Base-by-base conservation (phyloP, 2,329 filamentous ascomycete genomes). In the Beauveria caledonica region DNA sequence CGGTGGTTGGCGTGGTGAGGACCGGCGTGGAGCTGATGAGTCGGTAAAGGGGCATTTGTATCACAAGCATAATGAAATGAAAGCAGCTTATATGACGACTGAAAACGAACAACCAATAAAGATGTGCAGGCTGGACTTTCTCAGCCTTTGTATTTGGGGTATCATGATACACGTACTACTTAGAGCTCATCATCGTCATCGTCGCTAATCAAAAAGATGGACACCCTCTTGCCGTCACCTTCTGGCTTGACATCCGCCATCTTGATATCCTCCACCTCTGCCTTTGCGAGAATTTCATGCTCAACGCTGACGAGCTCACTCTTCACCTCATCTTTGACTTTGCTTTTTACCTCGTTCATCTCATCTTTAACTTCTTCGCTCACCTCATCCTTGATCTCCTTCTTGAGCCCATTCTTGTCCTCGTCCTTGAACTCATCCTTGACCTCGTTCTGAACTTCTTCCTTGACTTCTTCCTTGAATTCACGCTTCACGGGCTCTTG, bases 1-100 rank as follows among this genome's bases (percentile, higher is more conserved):
- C 92, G 0, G 80, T 97, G 50, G 90, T 97, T 11, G 94, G 93
- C 1, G 90, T 96, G 5, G 84, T 99, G 46, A 81, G 94, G 63
- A 88, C 84, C 60, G 94, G 94, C 0, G 92, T 90, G 33, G 93
- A 96, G 72, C 76, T 97, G 66, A 77, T 76, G 75, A 67, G 71
- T 39, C 66, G 66, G 52, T 75, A 64, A 29, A 15, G 21, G 21
- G 42, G 19, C 4, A n/a, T n/a, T 27, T 27, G 45, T 48, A 52
- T 49, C n/a, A 53, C 33, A 3, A 15, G 11, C 33, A 36, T 36
- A 15, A 60, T 60, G 25, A 39, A 60, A 60, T 49, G 59, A 61
- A 54, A 2, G 6, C 15, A 58, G 40, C 4, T 25, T 29, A 50
- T 29, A 50, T 42, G 55, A 58, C 25, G n/a, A 49, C 25, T 25